These are phyloP conservation scores for Wallemia hederae DNA, from an alignment of 1,284 basidiomycete genomes.

Conservation along the genomic window DNA sequence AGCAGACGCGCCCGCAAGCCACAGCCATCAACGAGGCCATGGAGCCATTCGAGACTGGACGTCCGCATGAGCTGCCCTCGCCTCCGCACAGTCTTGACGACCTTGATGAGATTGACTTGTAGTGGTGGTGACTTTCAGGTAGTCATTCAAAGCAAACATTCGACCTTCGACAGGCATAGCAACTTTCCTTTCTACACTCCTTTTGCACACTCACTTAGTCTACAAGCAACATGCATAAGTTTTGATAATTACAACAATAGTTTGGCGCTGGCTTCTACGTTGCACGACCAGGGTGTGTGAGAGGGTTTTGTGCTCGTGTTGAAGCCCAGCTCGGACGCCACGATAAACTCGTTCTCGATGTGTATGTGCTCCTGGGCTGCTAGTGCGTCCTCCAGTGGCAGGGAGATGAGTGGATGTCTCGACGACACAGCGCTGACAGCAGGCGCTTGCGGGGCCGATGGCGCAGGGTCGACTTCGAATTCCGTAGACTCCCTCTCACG, in stretches of 20 bases:
- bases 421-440: not conserved
- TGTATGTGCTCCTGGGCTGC: not conserved
- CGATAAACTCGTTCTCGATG: not conserved
- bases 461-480: not conserved
- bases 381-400: not conserved
- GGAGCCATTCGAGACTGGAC: not conserved
- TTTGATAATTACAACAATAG: not conserved
- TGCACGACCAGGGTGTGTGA: not conserved
- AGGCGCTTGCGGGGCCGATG: not conserved
- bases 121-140: no score
- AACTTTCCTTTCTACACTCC: no score
- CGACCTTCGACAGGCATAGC: no score
- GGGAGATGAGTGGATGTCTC: not conserved
- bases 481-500: not conserved
- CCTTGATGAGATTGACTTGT: not conserved
- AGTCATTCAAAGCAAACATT: no score
- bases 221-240: not conserved
- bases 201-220: not conserved
- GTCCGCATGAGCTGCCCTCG: not conserved
- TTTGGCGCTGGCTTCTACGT: not conserved
- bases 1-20: not conserved
- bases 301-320: not conserved
- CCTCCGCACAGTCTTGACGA: not conserved
- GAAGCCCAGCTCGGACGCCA: not conserved
- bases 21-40: not conserved